A percentile compares a stretch with the other conserved stretches of the same genome.
These are phyloP conservation scores for Trichosporon inkin DNA, from an alignment of 1,284 basidiomycete species.

Conservation along the genomic window DNA sequence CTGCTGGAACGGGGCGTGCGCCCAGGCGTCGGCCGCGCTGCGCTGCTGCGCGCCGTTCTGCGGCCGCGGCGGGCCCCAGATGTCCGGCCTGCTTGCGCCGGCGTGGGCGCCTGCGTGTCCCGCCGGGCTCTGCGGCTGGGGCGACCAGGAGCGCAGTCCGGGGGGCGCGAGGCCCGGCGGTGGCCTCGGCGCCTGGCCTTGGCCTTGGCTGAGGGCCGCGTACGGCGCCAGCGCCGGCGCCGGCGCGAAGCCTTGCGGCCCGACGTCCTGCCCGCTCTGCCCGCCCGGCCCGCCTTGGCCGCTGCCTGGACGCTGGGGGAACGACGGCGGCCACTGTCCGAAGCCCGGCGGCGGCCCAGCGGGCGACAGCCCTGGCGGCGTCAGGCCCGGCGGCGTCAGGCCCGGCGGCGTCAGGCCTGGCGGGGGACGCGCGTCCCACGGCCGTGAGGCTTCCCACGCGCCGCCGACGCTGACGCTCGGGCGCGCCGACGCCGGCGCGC, in stretches of 20 bases:
- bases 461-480: background rate
- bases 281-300: too few relatives aligned
- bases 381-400: background rate
- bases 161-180: background rate
- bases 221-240: too few relatives aligned
- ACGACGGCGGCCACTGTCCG: background rate
- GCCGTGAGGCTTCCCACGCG: background rate
- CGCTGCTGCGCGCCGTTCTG: background rate
- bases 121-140: background rate
- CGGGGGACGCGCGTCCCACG: background rate
- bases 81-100: background rate
- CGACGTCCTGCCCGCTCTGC: too few relatives aligned
- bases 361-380: background rate
- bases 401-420: background rate
- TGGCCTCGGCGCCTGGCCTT: background rate
- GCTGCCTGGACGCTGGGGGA: background rate
- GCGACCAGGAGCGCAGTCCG: background rate
- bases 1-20: background rate
- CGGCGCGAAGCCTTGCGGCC: too few relatives aligned
- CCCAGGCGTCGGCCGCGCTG: background rate
- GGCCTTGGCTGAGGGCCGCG: too few relatives aligned
- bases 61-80: background rate
- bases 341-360: background rate
- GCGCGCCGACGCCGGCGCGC: background rate
- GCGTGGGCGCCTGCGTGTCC: background rate